phyloP scores from a whole-genome alignment of 805 yeast species.

The Metschnikowia rubicola region DNA sequence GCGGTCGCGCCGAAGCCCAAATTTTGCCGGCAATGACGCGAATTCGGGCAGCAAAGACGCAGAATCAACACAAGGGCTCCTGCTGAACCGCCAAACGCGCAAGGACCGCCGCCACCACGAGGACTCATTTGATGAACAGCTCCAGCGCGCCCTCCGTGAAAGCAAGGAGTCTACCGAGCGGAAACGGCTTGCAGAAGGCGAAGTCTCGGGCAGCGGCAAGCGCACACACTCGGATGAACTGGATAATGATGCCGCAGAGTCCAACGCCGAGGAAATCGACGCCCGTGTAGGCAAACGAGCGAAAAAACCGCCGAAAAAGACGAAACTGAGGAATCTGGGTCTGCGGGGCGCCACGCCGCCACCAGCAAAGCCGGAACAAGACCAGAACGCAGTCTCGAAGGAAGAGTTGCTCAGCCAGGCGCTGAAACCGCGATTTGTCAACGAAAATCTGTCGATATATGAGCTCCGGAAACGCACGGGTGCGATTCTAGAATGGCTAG shows the following conservation, averaged over 20 bases:
- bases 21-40: not conserved
- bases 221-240: constrained; percentile 13
- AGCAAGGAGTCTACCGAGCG: constrained; percentile 46
- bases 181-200: constrained; percentile 12
- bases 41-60: constrained; percentile 1
- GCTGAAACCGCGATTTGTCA: constrained; percentile 80
- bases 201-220: constrained; percentile 10
- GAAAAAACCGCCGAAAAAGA: constrained; percentile 8
- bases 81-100: constrained; percentile 20
- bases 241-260: constrained; percentile 11
- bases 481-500: constrained; percentile 87
- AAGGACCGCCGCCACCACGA: constrained; percentile 35
- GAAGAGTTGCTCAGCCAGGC: constrained; percentile 62
- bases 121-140: constrained; percentile 38
- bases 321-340: constrained; percentile 1
- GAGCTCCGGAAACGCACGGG: constrained; percentile 88
- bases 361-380: constrained; percentile 3
- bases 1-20: constrained; percentile 7
- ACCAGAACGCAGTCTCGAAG: constrained; percentile 18
- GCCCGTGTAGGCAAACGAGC: constrained; percentile 4
- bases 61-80: constrained; percentile 3
- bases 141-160: constrained; percentile 51
- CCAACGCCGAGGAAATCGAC: constrained; percentile 14
- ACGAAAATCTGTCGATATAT: constrained; percentile 64
- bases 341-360: constrained; percentile 9